Percentiles rank a stretch among this genome's conserved stretches.
Conservation (phyloP, 1,284 basidiomycete genomes). For the Irpex sp. region DNA sequence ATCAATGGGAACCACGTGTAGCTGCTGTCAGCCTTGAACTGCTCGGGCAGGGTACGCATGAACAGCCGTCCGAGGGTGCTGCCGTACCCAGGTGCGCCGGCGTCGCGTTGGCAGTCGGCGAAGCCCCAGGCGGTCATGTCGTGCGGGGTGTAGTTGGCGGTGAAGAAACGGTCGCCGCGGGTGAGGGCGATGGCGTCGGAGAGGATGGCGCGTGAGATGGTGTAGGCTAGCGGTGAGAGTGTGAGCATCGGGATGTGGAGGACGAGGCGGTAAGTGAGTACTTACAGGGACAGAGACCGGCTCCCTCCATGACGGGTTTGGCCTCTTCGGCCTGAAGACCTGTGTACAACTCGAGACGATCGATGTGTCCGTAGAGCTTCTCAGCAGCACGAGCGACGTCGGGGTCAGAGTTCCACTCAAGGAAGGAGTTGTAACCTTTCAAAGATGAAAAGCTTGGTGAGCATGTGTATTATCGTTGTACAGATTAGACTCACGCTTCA, state of each 20-base stretch:
- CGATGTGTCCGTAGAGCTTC: constrained; percentile 72
- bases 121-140: constrained; percentile 84
- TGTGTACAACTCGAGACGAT: constrained; percentile 80
- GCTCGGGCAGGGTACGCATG: constrained; percentile 66
- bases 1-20: constrained; percentile 88
- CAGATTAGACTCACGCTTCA: constrained; percentile 52
- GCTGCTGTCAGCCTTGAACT: constrained; percentile 66
- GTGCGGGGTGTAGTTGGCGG: constrained; percentile 76
- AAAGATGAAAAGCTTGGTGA: too few species aligned
- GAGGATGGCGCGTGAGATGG: constrained; percentile 83
- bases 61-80: constrained; percentile 74
- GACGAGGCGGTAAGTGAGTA: background rate
- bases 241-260: background rate
- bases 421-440: constrained; percentile 55
- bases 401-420: constrained; percentile 81
- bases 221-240: constrained; percentile 52
- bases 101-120: constrained; percentile 71
- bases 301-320: constrained; percentile 74
- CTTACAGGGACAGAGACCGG: constrained; percentile 76
- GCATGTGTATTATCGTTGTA: too few species aligned
- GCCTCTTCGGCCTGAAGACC: constrained; percentile 66
- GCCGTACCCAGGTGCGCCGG: constrained; percentile 65
- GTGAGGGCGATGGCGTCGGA: constrained; percentile 85
- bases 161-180: constrained; percentile 82
- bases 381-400: constrained; percentile 73